Base-by-base conservation (phyloP, 306 rosid genomes). In the Vigna reflexopilosa region DNA sequence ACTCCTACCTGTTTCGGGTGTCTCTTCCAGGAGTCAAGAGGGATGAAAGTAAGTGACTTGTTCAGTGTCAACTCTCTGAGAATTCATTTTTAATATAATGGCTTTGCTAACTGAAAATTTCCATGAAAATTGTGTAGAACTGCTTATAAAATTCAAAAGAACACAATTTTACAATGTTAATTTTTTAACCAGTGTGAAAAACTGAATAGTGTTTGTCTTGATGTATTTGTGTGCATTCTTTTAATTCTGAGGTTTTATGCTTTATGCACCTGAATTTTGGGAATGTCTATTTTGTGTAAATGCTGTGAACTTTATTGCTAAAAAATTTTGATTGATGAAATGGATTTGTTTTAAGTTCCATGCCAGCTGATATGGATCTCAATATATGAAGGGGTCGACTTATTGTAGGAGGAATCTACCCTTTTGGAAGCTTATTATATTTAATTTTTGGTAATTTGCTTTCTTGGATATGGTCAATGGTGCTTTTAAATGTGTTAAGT, bases 1-100 rank as follows among this genome's bases (percentile, higher is more conserved):
- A 92, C 67, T 80, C 90, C 0, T 94, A 86, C 76, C 73, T 94
- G 38, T 94, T 90, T 72, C 96, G 96, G 1, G 85, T 90, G 54
- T 88, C 96, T 81, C 91, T 92, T 56, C 96, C 97, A 0, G 97
- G 94, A 26, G 96, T 89, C 58, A 90, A 86, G 52, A 84, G 96
- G 87, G 96, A 91, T 67, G 96, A 94, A 76, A 89, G 98, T 90
- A 86, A 90, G 97, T 81, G 48, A 48, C 82, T 79, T 22, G 67
- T 63, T 55, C 44, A 28, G 1, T 66, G 15, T 38, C 5, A 19
- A 17, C 24, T 68, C 45, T 52, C 16, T 22, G 22, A 63, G 56
- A 36, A 76, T 64, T 67, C 40, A 51, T 40, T 9, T 40, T 1
- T 40, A 44, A 44, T 44, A 44, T 11, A 12, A 12, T 45, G 14